Conservation (phyloP, 306 rosid genomes). For the Quercus engelmannii region DNA sequence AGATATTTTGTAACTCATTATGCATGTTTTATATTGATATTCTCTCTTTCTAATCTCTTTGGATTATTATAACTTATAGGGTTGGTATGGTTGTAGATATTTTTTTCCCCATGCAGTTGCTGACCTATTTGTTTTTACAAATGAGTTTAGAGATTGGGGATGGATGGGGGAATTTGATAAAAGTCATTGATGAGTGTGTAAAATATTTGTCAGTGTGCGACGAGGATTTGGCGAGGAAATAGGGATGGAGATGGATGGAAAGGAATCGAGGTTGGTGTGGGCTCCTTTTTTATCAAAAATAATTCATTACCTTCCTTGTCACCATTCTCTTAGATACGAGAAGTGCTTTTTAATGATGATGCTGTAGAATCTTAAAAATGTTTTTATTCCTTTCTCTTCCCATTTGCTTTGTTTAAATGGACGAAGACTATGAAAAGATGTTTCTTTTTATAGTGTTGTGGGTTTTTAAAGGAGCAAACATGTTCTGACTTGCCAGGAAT, state of each 20-base stretch:
- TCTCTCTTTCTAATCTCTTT: too few relatives aligned
- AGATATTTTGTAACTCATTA: too few relatives aligned
- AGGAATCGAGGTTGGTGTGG: neutral
- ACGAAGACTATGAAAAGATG: slow-evolving; percentile 21
- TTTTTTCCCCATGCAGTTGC: too few relatives aligned
- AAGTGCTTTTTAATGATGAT: slow-evolving; percentile 7
- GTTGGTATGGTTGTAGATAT: too few relatives aligned
- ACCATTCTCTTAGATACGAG: neutral
- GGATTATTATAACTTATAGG: too few relatives aligned
- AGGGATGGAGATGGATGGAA: too few relatives aligned
- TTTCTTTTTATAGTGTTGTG: slow-evolving; percentile 27
- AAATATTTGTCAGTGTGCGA: neutral
- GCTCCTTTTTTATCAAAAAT: neutral
- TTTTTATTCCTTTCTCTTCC: neutral
- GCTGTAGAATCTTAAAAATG: neutral
- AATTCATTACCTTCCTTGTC: neutral
- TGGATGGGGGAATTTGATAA: neutral
- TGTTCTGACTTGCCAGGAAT: slow-evolving; percentile 44
- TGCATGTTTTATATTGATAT: too few relatives aligned
- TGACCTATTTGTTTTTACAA: neutral
- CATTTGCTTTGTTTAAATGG: slow-evolving; percentile 12
- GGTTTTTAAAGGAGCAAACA: slow-evolving; percentile 32
- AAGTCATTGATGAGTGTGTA: neutral
- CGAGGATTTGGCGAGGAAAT: neutral
- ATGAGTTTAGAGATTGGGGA: too few relatives aligned